Base-by-base conservation (phyloP, 345 rosid genomes). In the Eucalyptus rudis region DNA sequence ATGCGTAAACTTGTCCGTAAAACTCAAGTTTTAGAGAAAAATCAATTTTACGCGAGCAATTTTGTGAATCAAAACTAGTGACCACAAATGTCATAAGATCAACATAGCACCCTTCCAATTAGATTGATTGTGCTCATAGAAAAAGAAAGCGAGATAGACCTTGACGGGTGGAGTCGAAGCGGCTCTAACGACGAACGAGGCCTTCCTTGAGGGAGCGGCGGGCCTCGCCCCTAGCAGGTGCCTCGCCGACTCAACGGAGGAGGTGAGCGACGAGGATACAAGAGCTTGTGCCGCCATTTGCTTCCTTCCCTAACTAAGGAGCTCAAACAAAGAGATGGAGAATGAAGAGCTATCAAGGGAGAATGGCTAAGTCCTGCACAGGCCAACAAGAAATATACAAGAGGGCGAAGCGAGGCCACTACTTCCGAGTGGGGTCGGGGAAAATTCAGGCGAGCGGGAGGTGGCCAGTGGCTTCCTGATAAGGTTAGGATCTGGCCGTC, bases 81-180 rank as follows among this genome's bases (percentile, higher is more conserved):
- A 44, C 14, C 25, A 36, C 27, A 5, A 36, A 7, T 5, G 0
- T 0, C 7, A 13, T 6, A 19, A 2, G 45, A 0, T 76, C 27
- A 12, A 76, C 45, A 2, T 7, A 15, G 20, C 45, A 20, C 24
- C 45, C 45, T 19, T 33, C 56, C 29, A 14, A 54, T 27, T 13
- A 33, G 6, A n/a, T 29, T 4, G 86, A 44, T 9, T 13, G 13
- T 50, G 1, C 44, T 24, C 17, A 49, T 62, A 68, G 31, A 10
- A 52, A 7, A 17, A 11, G 43, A 13, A 51, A 52, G 13, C 31
- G 19, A 71, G 12, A 66, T 10, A n/a, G 87, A 97, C 99, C 99
- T 98, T 96, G 59, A 93, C 99, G 25, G 99, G 99, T 17, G 98
- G 99, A 91, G 97, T 94, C 19, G 99, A 92, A 47, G 99, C 87